Evolutionary conservation across 768 basidiomycete genomes (phyloP), one percentile per base, ranked within the genome.

Genomic region (Panellus pusillus): DNA sequence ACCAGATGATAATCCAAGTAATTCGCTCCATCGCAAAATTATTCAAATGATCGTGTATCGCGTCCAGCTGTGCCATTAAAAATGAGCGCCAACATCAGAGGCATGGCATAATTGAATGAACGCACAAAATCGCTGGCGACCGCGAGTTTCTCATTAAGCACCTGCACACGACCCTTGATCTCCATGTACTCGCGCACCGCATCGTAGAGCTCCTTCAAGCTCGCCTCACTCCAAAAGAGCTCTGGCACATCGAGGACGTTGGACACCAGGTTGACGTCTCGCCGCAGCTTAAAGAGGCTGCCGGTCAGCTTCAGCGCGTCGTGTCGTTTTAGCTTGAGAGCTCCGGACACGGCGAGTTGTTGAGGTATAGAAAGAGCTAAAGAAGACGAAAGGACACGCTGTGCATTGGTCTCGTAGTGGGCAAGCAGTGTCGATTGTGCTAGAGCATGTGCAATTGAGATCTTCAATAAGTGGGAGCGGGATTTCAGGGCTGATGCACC

Each of bases 111-210:
- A 32, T 52, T 46, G 44, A 47, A 32, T 24, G 24, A 47, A 28
- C 15, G 78, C 65, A 94, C 91, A 67, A 98, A 81, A 72, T 93
- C 93, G 61, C 89, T 90, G 13, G 91, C 89, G 7, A 94, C 89
- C 4, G 83, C 86, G 35, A 97, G 71, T 58, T 91, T 89, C 66
- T 96, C 94, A 66, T 95, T 96, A 60, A 98, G 70, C 11, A 86
- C 88, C 66, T 87, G 82, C 28, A 95, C 93, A 32, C 95, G 71
- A 4, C 79, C 82, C 32, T 82, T 84, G 47, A 97, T 93, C 70
- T 98, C 95, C 80, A 97, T 92, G 65, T 98, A 98, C 61, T 94
- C 94, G 52, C 93, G 76, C 43, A 95, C 93, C 0, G 93, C 93
- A 61, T 93, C 91, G 65, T 98, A 98, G 32, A 98, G 70, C 27